These are phyloP conservation scores for Tylopilus sp. DNA, from an alignment of 1,284 basidiomycete genomes.

Conservation along the genomic window DNA sequence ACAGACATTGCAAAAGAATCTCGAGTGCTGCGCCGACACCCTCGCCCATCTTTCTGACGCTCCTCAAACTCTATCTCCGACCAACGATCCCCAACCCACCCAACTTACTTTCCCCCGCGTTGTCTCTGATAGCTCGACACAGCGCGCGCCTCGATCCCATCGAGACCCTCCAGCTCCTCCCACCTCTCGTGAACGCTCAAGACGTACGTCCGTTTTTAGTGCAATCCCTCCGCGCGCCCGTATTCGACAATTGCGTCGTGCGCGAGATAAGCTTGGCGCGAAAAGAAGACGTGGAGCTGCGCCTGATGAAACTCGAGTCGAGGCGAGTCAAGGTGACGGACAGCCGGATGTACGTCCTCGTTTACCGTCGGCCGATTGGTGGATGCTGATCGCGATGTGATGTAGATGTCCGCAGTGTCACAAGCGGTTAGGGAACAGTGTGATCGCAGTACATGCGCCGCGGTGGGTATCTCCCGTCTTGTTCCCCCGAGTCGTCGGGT, in stretches of 20 bases:
- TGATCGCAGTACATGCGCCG: too few species aligned
- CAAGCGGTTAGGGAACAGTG: too few species aligned
- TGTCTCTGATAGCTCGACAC: conserved; percentile 88
- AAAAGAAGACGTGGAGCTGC: conserved; percentile 78
- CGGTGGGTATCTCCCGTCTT: too few species aligned
- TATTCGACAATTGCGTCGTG: conserved; percentile 77
- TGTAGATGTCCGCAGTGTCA: too few species aligned
- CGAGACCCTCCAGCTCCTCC: conserved; percentile 87
- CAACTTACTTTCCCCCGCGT: conserved; percentile 80
- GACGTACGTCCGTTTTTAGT: conserved; percentile 86
- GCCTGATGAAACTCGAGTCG: conserved; percentile 80
- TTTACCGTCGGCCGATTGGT: neutral
- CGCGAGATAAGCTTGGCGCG: conserved; percentile 76
- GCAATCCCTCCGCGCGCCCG: conserved; percentile 75
- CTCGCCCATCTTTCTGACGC: conserved; percentile 80
- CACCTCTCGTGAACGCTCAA: conserved; percentile 86
- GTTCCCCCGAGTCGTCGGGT: too few species aligned
- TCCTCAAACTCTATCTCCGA: conserved; percentile 90
- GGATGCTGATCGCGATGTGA: too few species aligned
- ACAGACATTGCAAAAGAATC: conserved; percentile 88
- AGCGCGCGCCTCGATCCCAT: conserved; percentile 84
- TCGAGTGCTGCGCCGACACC: conserved; percentile 73
- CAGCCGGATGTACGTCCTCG: conserved; percentile 84
- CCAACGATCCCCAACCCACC: conserved; percentile 63
- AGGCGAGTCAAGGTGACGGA: conserved; percentile 93